These are phyloP conservation scores for Desmodesmus armatus DNA, from an alignment of 139 green algal genomes.

Conservation along the genomic window DNA sequence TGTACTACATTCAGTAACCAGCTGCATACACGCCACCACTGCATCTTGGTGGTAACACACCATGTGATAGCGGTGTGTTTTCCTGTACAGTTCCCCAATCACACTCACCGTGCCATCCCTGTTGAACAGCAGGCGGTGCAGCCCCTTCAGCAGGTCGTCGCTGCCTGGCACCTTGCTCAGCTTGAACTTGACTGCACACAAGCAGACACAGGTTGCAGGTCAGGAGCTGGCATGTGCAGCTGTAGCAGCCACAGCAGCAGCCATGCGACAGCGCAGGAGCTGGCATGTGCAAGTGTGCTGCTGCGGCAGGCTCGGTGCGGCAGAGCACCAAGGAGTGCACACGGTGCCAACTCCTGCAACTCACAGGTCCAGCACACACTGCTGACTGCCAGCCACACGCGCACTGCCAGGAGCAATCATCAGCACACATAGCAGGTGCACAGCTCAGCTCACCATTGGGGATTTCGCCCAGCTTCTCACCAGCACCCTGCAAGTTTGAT, in stretches of 20 bases:
- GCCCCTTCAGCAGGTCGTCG: conserved; percentile 69
- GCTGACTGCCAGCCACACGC: neutral
- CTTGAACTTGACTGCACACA: conserved; percentile 78
- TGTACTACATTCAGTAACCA: too few relatives aligned
- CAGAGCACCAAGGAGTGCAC: too few relatives aligned
- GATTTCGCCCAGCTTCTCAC: conserved; percentile 78
- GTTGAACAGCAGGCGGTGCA: conserved; percentile 75
- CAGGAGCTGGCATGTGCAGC: neutral
- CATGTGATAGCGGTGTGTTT: too few relatives aligned
- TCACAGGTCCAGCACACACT: too few relatives aligned
- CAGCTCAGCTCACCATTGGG: conserved; percentile 67
- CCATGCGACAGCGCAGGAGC: neutral
- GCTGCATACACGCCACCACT: too few relatives aligned
- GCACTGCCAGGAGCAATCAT: too few relatives aligned
- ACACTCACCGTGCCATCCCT: conserved; percentile 65
- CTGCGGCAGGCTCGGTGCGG: neutral
- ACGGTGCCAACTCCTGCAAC: too few relatives aligned
- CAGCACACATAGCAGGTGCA: neutral
- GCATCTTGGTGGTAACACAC: too few relatives aligned
- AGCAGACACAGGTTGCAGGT: neutral
- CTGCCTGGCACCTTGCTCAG: conserved; percentile 71
- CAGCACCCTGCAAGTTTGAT: conserved; percentile 66
- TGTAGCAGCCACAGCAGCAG: neutral
- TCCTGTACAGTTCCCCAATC: too few relatives aligned
- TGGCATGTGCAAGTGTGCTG: neutral